These are phyloP conservation scores for Coemansia sp. DNA, from an alignment of 192 early-diverging fungal genomes.

Conservation along the genomic window DNA sequence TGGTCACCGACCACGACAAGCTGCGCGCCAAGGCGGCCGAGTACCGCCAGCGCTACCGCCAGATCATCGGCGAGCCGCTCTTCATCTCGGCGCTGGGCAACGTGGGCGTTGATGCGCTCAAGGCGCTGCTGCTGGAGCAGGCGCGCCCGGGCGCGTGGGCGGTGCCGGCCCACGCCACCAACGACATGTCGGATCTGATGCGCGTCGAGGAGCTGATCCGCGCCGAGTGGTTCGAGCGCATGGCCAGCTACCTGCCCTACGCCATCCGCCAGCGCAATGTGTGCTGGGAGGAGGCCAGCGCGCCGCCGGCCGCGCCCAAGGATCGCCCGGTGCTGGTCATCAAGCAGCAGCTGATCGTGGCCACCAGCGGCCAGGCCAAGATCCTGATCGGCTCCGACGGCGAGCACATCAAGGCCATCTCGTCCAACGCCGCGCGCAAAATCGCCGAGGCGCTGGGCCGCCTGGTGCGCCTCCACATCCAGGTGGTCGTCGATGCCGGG, in stretches of 20 bases:
- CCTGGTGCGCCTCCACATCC: constrained; percentile 37
- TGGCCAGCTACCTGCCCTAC: constrained; percentile 36
- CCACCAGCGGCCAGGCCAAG: constrained; percentile 32
- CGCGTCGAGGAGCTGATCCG: constrained; percentile 48
- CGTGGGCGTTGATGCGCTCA: constrained; percentile 36
- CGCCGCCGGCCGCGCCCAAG: no score
- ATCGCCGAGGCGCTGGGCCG: constrained; percentile 32
- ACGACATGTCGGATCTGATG: constrained; percentile 41
- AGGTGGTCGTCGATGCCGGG: constrained; percentile 44
- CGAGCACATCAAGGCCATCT: constrained; percentile 19
- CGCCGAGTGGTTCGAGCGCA: constrained; percentile 37
- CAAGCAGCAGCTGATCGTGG: constrained; percentile 39
- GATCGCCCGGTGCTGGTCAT: constrained; percentile 13
- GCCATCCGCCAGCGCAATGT: constrained; percentile 33
- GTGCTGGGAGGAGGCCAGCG: constrained; percentile 25
- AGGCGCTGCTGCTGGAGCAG: constrained; percentile 7
- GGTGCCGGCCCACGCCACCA: constrained; percentile 22
- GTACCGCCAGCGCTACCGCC: constrained; percentile 12
- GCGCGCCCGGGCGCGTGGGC: constrained; percentile 32
- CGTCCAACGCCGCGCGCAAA: constrained; percentile 10
- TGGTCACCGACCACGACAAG: constrained; percentile 20
- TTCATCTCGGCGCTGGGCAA: constrained; percentile 40
- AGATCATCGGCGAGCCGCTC: constrained; percentile 22
- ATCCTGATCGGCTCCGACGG: constrained; percentile 35
- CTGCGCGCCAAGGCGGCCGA: constrained; percentile 8